Base-by-base conservation (phyloP, 1,139 yeast genomes). In the Yamadazyma membranifaciens region DNA sequence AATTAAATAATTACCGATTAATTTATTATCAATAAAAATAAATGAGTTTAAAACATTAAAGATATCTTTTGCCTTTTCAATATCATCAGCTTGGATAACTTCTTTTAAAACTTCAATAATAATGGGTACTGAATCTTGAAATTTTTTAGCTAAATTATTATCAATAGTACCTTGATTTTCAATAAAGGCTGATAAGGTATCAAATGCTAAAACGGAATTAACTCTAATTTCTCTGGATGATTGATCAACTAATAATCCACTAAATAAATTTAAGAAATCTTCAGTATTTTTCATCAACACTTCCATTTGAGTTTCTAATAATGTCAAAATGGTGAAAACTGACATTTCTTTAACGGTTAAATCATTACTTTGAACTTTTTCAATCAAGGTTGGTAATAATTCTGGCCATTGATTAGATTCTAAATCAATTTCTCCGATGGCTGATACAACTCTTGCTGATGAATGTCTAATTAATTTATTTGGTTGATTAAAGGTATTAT, bases 31-130 rank as follows among this genome's bases (percentile, higher is more conserved):
- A 50, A 85, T 71, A 56, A 83, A 73, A 43, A 89, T 71, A 57
- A 94, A 75, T 49, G 86, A 82, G 67, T 85, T 87, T 69, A 92
- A 83, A 37, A 88, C 87, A 61, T 86, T 91, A 71, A 91, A 92
- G 35, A 89, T 79, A 50, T 81, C 81, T 63, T 78, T 81, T 39
- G 91, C 85, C 48, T 79, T 73, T 48, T 80, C 89, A 31, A 78
- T 69, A 55, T 92, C 97, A 52, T 80, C 85, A 35, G 78, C 74
- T 40, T 75, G 65, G 44, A 92, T 78, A 36, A 85, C 84, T 55
- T 83, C 87, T 60, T 83, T 82, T 60, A 92, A 77, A 25, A 91
- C 95, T 38, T 79, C 77, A 43, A 92, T 86, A 82, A 91, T 84
- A 24, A 80, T 69, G 38, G 98, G 96, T 41, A 92, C 75, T 42